Percentiles rank a stretch among this genome's conserved stretches.
phyloP scores from a whole-genome alignment of 306 rosid genomes.

The Fragaria iinumae region DNA sequence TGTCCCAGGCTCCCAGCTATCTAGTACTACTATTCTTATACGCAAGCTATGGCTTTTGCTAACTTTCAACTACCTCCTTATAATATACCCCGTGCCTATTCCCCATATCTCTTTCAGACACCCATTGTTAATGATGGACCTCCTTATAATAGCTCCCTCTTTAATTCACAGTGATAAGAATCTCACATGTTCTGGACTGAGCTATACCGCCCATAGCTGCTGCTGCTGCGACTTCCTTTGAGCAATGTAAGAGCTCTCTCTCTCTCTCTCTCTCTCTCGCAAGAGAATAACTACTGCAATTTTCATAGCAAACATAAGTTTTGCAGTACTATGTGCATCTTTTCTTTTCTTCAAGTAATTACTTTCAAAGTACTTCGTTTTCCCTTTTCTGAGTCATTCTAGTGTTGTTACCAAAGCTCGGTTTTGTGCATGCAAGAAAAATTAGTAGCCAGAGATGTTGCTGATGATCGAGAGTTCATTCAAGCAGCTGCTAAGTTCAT shows the following conservation, averaged over 20 bases:
- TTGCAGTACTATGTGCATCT: neutral
- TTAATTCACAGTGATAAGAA: neutral
- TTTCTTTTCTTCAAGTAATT: neutral
- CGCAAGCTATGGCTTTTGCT: neutral
- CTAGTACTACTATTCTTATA: neutral
- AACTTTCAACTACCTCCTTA: neutral
- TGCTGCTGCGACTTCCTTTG: neutral
- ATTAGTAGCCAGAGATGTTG: neutral
- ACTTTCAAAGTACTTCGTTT: neutral
- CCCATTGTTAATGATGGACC: neutral
- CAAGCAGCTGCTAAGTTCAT: neutral
- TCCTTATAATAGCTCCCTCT: neutral
- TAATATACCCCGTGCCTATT: neutral
- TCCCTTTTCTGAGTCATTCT: neutral
- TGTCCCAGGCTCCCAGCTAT: too few species aligned
- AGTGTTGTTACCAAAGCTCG: neutral
- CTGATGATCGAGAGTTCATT: neutral
- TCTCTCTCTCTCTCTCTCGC: conserved; percentile 2
- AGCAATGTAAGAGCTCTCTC: neutral
- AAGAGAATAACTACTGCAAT: too few species aligned
- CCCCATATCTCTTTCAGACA: neutral
- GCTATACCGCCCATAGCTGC: neutral
- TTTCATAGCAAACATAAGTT: neutral
- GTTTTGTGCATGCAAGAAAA: neutral
- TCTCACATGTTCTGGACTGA: neutral